Conservation (phyloP, 2,329 filamentous ascomycete species). For the Colletotrichum liaoningense region DNA sequence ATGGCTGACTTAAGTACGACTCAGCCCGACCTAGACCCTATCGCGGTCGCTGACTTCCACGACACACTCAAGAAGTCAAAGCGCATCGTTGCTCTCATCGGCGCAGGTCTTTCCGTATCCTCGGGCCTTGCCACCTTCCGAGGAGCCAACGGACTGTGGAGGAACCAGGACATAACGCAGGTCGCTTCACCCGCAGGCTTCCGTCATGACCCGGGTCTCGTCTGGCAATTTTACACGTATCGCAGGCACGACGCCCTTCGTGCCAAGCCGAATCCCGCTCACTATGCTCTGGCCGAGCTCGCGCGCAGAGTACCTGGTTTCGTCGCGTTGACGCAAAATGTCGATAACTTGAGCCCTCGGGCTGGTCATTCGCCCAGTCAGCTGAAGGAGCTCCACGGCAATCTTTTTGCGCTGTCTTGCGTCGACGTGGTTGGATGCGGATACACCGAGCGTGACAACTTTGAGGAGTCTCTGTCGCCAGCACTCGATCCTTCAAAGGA, state of each 20-base stretch:
- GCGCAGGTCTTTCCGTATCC: constrained; percentile 44
- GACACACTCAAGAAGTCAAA: constrained; percentile 39
- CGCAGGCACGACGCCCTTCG: constrained; percentile 72
- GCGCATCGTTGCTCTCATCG: constrained; percentile 45
- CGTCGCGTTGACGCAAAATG: constrained; percentile 73
- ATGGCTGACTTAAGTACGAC: background rate
- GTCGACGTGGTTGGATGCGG: constrained; percentile 64
- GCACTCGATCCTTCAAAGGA: constrained; percentile 66
- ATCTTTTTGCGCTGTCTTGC: constrained; percentile 37
- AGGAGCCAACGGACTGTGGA: constrained; percentile 73
- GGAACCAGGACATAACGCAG: constrained; percentile 67
- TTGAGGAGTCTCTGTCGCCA: constrained; percentile 72
- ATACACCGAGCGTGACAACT: constrained; percentile 67
- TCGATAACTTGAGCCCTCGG: constrained; percentile 69
- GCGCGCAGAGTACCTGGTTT: constrained; percentile 65
- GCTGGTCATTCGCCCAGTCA: constrained; percentile 68
- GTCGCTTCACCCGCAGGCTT: constrained; percentile 74
- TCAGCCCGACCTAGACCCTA: constrained; percentile 15
- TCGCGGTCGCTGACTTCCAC: constrained; percentile 39
- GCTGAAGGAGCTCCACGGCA: constrained; percentile 65
- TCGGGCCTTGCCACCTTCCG: constrained; percentile 66
- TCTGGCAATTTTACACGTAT: constrained; percentile 80
- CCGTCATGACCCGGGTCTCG: constrained; percentile 66
- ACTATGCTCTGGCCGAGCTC: constrained; percentile 73
- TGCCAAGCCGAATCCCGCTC: constrained; percentile 71